A percentile compares a stretch with the other conserved stretches of the same genome.
Conservation (phyloP, 1,284 basidiomycete genomes). For the Mycena sp. region DNA sequence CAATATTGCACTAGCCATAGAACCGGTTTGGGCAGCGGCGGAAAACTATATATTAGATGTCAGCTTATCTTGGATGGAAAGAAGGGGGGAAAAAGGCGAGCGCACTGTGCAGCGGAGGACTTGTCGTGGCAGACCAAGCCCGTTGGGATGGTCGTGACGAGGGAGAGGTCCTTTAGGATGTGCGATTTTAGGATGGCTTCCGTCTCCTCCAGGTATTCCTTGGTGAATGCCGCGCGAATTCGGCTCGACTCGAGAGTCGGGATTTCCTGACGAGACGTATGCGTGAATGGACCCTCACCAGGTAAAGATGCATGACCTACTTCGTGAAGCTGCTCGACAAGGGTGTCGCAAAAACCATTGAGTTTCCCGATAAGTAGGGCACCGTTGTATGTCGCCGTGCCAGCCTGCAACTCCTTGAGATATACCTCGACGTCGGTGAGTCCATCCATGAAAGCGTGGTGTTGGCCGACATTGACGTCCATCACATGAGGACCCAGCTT, state of each 20-base stretch:
- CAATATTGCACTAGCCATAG: slow-evolving; percentile 19
- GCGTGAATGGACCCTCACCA: too few relatives aligned
- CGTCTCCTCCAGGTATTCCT: slow-evolving; percentile 9
- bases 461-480: slow-evolving; percentile 20
- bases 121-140: slow-evolving; percentile 23
- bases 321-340: slow-evolving; percentile 15
- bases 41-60: slow-evolving; percentile 11
- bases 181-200: not conserved
- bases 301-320: not conserved
- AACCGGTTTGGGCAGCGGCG: slow-evolving; percentile 16
- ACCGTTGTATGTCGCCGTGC: not conserved
- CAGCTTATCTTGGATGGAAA: not conserved
- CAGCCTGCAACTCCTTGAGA: slow-evolving; percentile 14
- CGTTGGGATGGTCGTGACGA: slow-evolving; percentile 10
- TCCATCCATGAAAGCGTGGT: slow-evolving; percentile 16
- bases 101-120: slow-evolving; percentile 10
- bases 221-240: slow-evolving; percentile 18
- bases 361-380: slow-evolving; percentile 7
- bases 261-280: slow-evolving; percentile 12
- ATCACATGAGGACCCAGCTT: slow-evolving; percentile 16
- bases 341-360: slow-evolving; percentile 10
- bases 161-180: slow-evolving; percentile 14
- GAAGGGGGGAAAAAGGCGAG: not conserved
- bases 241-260: slow-evolving; percentile 10
- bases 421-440: slow-evolving; percentile 15